Conservation (phyloP, 352 stramenopile species). For the Blastocystis sp. region DNA sequence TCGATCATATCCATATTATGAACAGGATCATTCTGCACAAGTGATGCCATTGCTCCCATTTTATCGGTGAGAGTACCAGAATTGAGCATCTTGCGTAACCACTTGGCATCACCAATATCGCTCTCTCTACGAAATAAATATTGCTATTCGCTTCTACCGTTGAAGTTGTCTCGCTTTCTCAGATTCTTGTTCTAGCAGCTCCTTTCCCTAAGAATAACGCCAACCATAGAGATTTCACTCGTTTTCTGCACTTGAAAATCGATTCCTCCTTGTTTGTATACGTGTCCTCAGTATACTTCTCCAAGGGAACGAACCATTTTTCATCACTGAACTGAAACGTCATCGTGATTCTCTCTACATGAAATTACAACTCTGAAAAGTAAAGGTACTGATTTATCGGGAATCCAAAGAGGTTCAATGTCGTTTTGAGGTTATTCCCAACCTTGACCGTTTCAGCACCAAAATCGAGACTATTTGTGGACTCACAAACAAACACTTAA, state of each 20-base stretch:
- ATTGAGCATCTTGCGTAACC: constrained; percentile 70
- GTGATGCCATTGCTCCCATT: constrained; percentile 75
- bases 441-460: background rate
- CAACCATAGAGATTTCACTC: background rate
- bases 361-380: background rate
- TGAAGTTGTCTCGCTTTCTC: constrained; percentile 26
- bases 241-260: constrained; percentile 40
- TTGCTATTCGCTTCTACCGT: background rate
- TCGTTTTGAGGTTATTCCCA: background rate
- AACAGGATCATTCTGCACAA: constrained; percentile 71
- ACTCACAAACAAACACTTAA: constrained; percentile 6
- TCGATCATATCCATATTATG: constrained; percentile 70
- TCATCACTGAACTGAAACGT: constrained; percentile 1
- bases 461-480: background rate
- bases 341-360: background rate
- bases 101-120: constrained; percentile 49
- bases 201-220: constrained; percentile 5
- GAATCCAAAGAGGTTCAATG: background rate
- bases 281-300: background rate
- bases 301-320: background rate
- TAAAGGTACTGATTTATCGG: background rate
- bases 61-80: constrained; percentile 76
- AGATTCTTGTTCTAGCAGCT: constrained; percentile 13
- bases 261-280: background rate
- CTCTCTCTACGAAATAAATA: background rate